A percentile compares a stretch with the other conserved stretches of the same genome.
phyloP scores from a whole-genome alignment of 1,284 basidiomycete genomes.

The Fomitopsis schrenkii region DNA sequence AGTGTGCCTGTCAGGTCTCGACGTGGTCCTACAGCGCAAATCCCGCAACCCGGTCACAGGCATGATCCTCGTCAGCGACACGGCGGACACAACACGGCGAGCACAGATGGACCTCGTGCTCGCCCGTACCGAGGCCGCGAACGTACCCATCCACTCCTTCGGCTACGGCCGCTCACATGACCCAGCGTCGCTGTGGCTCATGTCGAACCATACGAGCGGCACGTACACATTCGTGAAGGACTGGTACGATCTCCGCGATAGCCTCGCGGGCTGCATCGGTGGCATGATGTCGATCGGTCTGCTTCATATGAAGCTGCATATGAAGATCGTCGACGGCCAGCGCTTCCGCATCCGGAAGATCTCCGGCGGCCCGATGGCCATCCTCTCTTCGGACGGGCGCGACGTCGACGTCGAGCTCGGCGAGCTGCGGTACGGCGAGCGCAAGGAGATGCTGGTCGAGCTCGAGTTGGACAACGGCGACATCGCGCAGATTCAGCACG shows the following conservation, averaged over 20 bases:
- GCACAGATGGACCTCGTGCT: constrained; percentile 99
- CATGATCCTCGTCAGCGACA: constrained; percentile 91
- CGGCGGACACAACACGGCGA: constrained; percentile 84
- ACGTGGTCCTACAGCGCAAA: constrained; percentile 92
- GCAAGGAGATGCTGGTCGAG: constrained; percentile 92
- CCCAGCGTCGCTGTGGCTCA: constrained; percentile 96
- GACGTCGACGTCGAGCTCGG: constrained; percentile 95
- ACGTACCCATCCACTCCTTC: constrained; percentile 93
- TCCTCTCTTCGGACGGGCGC: constrained; percentile 84
- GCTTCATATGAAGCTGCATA: constrained; percentile 86
- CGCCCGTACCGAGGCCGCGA: constrained; percentile 92
- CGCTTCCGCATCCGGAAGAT: constrained; percentile 90
- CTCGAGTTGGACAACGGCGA: constrained; percentile 84
- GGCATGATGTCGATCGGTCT: constrained; percentile 93
- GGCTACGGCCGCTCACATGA: constrained; percentile 97
- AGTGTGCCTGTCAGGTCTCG: constrained; percentile 57
- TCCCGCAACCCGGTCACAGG: constrained; percentile 85
- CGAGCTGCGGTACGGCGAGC: constrained; percentile 87
- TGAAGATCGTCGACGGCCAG: constrained; percentile 80
- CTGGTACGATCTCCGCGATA: constrained; percentile 89
- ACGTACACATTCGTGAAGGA: constrained; percentile 98
- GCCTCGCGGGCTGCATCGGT: constrained; percentile 87
- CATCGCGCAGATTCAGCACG: constrained; percentile 26
- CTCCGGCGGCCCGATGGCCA: constrained; percentile 77
- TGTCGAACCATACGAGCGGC: constrained; percentile 95